Evolutionary conservation across 805 yeast species (phyloP).

Genomic region (Candida sakaeoensis): DNA sequence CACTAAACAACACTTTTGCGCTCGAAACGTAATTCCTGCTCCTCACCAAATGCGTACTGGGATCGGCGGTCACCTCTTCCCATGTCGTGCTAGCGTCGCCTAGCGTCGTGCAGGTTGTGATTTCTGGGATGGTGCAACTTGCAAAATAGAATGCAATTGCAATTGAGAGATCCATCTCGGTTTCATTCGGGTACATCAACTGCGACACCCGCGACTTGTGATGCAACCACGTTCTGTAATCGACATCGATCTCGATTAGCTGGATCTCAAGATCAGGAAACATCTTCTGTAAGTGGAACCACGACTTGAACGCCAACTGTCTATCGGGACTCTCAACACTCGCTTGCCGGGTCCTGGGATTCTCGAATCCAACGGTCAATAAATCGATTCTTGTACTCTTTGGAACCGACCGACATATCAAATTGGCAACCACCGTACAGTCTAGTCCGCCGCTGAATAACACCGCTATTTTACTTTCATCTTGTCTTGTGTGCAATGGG

Average conservation of each 20-base stretch:
- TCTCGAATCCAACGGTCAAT: constrained; percentile 90
- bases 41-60: constrained; percentile 1
- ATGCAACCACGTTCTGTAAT: constrained; percentile 59
- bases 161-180: constrained; percentile 94
- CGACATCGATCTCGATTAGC: constrained; percentile 68
- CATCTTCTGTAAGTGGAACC: constrained; percentile 43
- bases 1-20: constrained; percentile 77
- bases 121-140: constrained; percentile 1
- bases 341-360: constrained; percentile 64
- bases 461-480: constrained; percentile 33
- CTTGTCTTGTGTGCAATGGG: constrained; percentile 43
- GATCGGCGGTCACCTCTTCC: constrained; percentile 16
- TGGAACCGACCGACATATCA: constrained; percentile 24
- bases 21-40: constrained; percentile 40
- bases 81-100: constrained; percentile 14
- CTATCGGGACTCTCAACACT: constrained; percentile 85
- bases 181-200: constrained; percentile 76
- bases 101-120: constrained; percentile 27
- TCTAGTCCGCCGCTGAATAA: constrained; percentile 95
- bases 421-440: constrained; percentile 74
- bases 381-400: constrained; percentile 50
- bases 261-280: constrained; percentile 40
- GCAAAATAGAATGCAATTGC: constrained; percentile 96
- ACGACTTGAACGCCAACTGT: constrained; percentile 61
- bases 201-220: constrained; percentile 51